Conservation (phyloP, 2,329 filamentous ascomycete species). For the Leptographium flavum region DNA sequence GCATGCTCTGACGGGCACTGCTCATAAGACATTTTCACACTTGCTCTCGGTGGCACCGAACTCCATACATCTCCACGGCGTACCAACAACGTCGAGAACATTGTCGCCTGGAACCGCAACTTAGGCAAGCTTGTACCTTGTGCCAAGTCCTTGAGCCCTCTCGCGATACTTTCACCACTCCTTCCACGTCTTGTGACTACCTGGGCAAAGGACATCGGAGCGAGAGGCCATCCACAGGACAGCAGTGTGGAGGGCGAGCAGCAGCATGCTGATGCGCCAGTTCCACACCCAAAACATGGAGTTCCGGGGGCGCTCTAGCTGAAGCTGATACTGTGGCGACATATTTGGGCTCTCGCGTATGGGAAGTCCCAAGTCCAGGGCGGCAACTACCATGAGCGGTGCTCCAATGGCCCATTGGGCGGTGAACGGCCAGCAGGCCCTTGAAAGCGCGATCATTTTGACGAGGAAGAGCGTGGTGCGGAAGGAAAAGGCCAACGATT, state of each 20-base stretch:
- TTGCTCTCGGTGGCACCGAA: no score
- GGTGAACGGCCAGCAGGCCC: constrained; percentile 59
- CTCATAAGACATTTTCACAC: no score
- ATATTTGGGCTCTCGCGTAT: constrained; percentile 1
- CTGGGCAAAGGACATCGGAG: constrained; percentile 20
- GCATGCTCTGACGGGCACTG: no score
- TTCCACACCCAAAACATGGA: constrained; percentile 15
- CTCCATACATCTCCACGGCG: no score
- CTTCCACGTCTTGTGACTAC: constrained; percentile 8
- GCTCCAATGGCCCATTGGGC: constrained; percentile 50
- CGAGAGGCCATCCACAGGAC: constrained; percentile 18
- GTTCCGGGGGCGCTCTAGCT: neutral
- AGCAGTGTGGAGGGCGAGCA: constrained; percentile 21
- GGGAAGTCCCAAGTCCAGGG: constrained; percentile 43
- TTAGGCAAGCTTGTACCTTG: no score
- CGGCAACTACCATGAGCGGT: constrained; percentile 54
- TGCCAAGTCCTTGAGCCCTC: neutral
- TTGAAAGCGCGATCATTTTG: constrained; percentile 52
- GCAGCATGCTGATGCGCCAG: constrained; percentile 19
- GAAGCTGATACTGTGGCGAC: no score
- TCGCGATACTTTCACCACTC: constrained; percentile 8
- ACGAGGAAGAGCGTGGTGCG: constrained; percentile 50
- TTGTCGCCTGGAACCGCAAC: no score
- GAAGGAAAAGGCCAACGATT: constrained; percentile 21
- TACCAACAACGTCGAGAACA: no score